A percentile compares a stretch with the other conserved stretches of the same genome.
Evolutionary conservation across 306 rosid species (phyloP).

Genomic region (Cicer chorassanicum): DNA sequence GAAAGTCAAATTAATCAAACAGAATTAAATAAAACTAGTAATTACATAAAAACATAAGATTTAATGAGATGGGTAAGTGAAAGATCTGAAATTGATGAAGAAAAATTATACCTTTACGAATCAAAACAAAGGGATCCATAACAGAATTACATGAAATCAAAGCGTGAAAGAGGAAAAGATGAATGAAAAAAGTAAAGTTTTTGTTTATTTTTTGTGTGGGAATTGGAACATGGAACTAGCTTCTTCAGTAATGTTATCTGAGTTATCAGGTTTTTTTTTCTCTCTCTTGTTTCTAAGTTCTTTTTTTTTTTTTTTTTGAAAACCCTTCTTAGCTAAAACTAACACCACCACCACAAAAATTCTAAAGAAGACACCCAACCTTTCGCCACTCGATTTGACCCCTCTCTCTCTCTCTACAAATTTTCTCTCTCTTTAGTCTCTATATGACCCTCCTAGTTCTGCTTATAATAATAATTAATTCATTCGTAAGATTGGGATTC

Average conservation of each 20-base stretch:
- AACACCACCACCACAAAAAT: constrained; percentile 66
- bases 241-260: constrained; percentile 55
- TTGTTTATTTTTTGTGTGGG: constrained; percentile 28
- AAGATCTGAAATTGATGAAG: constrained; percentile 53
- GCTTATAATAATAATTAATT: constrained; percentile 31
- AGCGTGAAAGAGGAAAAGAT: constrained; percentile 19
- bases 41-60: not conserved
- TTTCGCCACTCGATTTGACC: constrained; percentile 92
- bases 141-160: constrained; percentile 48
- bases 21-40: not conserved
- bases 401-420: constrained; percentile 41
- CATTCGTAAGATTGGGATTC: constrained; percentile 52
- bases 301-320: constrained; percentile 27
- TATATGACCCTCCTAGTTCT: constrained; percentile 22
- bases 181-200: constrained; percentile 40
- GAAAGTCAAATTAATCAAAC: constrained; percentile 40
- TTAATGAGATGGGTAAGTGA: constrained; percentile 32
- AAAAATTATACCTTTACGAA: constrained; percentile 73
- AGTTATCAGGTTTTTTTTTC: constrained; percentile 44
- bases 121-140: constrained; percentile 89
- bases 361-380: constrained; percentile 63
- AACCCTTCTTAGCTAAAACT: constrained; percentile 53
- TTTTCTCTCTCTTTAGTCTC: constrained; percentile 45
- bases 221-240: constrained; percentile 49
- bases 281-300: constrained; percentile 12